Base-by-base conservation (phyloP, 1,139 yeast species). In the Kodamaea sp. region DNA sequence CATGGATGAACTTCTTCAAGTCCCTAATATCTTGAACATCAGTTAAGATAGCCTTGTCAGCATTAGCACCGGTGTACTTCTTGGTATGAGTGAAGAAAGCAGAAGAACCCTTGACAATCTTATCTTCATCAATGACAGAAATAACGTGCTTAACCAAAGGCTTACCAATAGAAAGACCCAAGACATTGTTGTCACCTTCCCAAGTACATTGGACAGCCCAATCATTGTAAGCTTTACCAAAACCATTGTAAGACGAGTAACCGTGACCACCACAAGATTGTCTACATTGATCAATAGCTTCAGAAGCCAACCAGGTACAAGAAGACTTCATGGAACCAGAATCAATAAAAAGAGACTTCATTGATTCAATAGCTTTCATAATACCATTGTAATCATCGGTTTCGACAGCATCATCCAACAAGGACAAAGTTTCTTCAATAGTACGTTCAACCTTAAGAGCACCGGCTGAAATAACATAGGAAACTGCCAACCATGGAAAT, bases 221-320 rank as follows among this genome's bases (percentile, higher is more conserved):
- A 55, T 71, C 77, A 46, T 65, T 65, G 58, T 59, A 70, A 29
- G 75, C 72, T 54, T 61, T 70, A 45, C 76, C 77, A 46, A 71
- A 71, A 35, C 75, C 76, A 45, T 62, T 57, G 60, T 71, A 71
- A 29, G 72, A 49, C 22, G 76, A 70, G 60, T 71, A 71, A 44
- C 77, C 77, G 53, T 70, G 77, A 44, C 77, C 77, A 60, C 77
- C 77, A 60, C 77, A 71, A 20, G 76, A 61, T 57, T 71, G 77
- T 65, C 77, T 67, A 53, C 70, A 61, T 53, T 71, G 64, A 52
- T 70, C 75, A 48, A 71, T 71, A 42, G 63, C 63, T 44, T 65
- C 69, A 40, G 73, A 69, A 39, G 74, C 70, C 52, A 70, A 62
- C 77, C 77, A 71, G 37, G 77, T 71, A 54, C 65, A 58, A 34